A percentile compares a stretch with the other conserved stretches of the same genome.
phyloP scores from a whole-genome alignment of 495 filamentous ascomycete species.

The Talaromyces nanjingensis region DNA sequence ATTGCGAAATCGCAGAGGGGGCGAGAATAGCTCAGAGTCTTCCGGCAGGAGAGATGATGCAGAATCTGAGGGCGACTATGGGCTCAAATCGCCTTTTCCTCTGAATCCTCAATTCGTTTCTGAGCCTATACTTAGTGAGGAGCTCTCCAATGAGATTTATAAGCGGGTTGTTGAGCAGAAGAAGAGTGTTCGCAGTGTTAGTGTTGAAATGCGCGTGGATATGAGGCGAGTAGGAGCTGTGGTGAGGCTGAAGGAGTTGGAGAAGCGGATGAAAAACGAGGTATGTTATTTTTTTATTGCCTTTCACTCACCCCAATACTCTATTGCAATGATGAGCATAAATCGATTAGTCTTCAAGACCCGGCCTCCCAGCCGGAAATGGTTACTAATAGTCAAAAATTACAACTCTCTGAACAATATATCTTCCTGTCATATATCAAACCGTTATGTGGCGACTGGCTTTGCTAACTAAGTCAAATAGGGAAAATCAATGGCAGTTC shows the following conservation, averaged over 20 bases:
- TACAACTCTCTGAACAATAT: constrained; percentile 40
- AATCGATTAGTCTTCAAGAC: constrained; percentile 99
- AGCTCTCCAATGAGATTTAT: constrained; percentile 70
- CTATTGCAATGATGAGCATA: constrained; percentile 64
- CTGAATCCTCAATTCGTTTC: constrained; percentile 64
- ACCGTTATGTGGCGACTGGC: background rate
- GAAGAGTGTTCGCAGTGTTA: constrained; percentile 68
- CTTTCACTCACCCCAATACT: constrained; percentile 21
- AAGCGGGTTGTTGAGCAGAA: constrained; percentile 53
- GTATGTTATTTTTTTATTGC: constrained; percentile 43
- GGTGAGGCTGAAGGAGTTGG: constrained; percentile 77
- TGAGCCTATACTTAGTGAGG: constrained; percentile 69
- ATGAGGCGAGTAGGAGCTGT: constrained; percentile 85
- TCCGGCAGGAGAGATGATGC: constrained; percentile 12
- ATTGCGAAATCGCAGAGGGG: constrained; percentile 26
- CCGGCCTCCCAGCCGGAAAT: constrained; percentile 40
- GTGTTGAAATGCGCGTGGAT: constrained; percentile 69
- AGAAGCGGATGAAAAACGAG: constrained; percentile 67
- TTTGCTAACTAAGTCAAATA: constrained; percentile 27
- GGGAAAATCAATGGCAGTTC: constrained; percentile 69
- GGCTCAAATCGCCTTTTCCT: constrained; percentile 56
- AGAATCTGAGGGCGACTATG: constrained; percentile 11
- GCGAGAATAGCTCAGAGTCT: constrained; percentile 11
- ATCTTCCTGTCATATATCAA: background rate
- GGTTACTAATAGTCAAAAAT: constrained; percentile 49